Base-by-base conservation (phyloP, 2,329 filamentous ascomycete genomes). In the Colletotrichum paranaense region DNA sequence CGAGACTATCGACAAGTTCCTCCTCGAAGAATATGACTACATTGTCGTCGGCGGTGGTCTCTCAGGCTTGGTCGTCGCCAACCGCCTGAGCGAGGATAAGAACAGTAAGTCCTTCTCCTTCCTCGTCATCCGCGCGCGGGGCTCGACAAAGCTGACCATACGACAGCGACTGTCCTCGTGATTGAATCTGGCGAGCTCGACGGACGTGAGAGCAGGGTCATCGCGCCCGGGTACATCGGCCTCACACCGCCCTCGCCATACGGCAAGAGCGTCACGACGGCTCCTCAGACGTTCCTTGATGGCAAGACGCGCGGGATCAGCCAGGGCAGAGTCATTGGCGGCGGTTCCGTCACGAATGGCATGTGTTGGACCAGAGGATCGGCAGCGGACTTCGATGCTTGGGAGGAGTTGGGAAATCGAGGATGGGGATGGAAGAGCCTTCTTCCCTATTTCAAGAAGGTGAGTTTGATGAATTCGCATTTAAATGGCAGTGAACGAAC, bases 391-490 rank as follows among this genome's bases (percentile, higher is more conserved):
- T 86, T 84, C 63, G 82, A 86, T 57, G 81, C 81, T 26, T 86
- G 84, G 85, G 82, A 82, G 67, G 79, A 79, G 3, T 77, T 87
- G 5, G 84, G 84, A 0, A 85, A 84, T 58, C 77, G 79, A 0
- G 82, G 81, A 2, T 86, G 85, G 85, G 81, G 82, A 22, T 86
- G 84, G 82, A 74, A 83, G 1, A 80, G 79, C 26, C 77, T 90
- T 12, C 77, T 86, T 1, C 86, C 84, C 0, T 89, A 89, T 74
- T 86, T 89, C 75, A 80, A 81, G 32, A 88, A 88, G 80, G 85
- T 85, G 38, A 63, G 35, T 1, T 7, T 12, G 6, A 5, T 32
- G 4, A 12, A 8, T 1, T 52, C 1, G 1, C 1, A 30, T 24
- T 5, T 3, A 62, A 0, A 49, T 22, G 19, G 1, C 7, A 49